Evolutionary conservation across 805 yeast genomes (phyloP), one percentile per base, ranked within the genome.

Genomic region (Osmozyma mogii): DNA sequence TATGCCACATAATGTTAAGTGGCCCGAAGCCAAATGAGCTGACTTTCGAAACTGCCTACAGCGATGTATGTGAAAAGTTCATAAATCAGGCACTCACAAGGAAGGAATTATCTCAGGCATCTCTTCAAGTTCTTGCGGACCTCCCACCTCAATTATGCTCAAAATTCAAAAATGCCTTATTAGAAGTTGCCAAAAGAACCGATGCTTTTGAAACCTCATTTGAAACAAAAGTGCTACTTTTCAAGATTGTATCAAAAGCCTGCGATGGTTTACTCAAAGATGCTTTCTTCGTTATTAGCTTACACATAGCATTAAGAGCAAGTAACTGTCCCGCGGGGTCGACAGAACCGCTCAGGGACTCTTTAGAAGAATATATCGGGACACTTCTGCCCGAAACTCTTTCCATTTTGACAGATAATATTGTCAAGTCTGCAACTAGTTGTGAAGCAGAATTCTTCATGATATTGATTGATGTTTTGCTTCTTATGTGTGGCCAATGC

Each of bases 241-340:
- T 36, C 13, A 19, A 30, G 3, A 27, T 38, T 17, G 35, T 31
- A 18, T 12, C 34, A 15, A 31, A 34, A 23, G 24, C 29, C 9
- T 21, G 28, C 14, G 30, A 14, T 11, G 20, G n/a, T 3, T 7
- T 8, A 5, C 12, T 9, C 5, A 15, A 6, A 6, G 22, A 33
- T 10, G 36, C 39, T 1, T 8, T 18, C 5, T 37, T 19, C 17
- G 34, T 41, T 6, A 24, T 33, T 17, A 34, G 41, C n/a, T 27
- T 41, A 28, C 40, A 28, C 22, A 28, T 40, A 30, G 38, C 40
- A n/a, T 28, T 40, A 30, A 12, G 32, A 28, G 12, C 11, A 10
- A 13, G 13, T 33, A 17, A 10, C 24, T 5, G 5, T 7, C 9
- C 19, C 20, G 10, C 6, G 9, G 24, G 11, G 24, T 6, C 6